A percentile compares a stretch with the other conserved stretches of the same genome.
phyloP scores from a whole-genome alignment of 352 stramenopile genomes.

The Saprolegnia diclina region DNA sequence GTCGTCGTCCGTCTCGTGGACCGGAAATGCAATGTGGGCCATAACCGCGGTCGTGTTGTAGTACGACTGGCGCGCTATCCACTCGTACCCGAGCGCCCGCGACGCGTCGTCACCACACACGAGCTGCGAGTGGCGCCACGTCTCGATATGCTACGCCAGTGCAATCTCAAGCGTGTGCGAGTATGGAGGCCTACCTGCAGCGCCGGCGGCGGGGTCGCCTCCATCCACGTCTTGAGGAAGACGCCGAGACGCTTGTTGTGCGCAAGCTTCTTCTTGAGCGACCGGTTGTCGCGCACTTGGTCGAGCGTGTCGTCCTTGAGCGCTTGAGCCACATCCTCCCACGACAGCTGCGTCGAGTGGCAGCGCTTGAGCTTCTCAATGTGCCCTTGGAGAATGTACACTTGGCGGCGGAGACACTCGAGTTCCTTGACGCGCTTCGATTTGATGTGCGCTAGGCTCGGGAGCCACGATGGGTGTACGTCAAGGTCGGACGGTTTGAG shows the following conservation, averaged over 20 bases:
- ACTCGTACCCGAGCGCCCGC: conserved; percentile 1
- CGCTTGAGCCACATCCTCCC: conserved; percentile 20
- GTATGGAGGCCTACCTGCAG: not conserved
- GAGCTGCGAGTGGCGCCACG: conserved; percentile 7
- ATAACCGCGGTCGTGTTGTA: not conserved
- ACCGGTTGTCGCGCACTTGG: conserved; percentile 21
- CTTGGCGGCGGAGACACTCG: conserved; percentile 13
- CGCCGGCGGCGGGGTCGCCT: not conserved
- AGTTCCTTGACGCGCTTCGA: conserved; percentile 26
- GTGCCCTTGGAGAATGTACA: conserved; percentile 19
- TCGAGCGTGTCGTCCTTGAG: conserved; percentile 25
- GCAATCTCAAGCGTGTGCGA: not conserved
- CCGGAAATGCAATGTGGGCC: not conserved
- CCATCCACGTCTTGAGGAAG: conserved; percentile 19
- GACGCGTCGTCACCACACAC: conserved; percentile 14
- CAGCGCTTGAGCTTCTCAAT: conserved; percentile 13
- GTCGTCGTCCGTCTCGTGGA: not conserved
- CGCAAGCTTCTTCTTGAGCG: conserved; percentile 19
- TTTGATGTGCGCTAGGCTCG: conserved; percentile 15
- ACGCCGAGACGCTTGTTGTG: conserved; percentile 7
- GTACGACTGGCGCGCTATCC: conserved; percentile 7
- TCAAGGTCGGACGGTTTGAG: conserved; percentile 7
- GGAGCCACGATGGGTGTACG: not conserved
- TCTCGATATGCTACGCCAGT: not conserved
- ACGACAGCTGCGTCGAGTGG: conserved; percentile 16